phyloP scores from a whole-genome alignment of 2,329 filamentous ascomycete species.

The Aspergillus novoparasiticus region DNA sequence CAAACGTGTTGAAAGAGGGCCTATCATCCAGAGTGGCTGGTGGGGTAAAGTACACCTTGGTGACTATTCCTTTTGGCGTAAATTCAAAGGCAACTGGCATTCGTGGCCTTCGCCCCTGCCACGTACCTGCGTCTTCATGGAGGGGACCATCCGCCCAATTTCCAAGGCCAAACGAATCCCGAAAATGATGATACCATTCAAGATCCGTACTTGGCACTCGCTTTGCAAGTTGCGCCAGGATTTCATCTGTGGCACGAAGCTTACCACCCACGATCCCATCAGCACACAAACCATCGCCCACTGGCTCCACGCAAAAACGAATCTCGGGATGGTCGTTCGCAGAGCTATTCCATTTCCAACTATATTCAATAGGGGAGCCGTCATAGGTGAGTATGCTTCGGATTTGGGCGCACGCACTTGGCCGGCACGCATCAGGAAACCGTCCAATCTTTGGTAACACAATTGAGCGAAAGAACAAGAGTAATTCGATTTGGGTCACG shows the following conservation, averaged over 20 bases:
- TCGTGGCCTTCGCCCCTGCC: neutral
- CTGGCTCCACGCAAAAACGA: neutral
- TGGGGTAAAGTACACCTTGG: neutral
- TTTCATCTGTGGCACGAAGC: neutral
- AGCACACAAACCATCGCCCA: neutral
- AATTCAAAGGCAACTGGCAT: neutral
- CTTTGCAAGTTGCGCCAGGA: neutral
- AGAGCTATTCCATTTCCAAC: neutral
- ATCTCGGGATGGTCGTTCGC: neutral
- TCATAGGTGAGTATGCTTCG: neutral
- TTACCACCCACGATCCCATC: no score
- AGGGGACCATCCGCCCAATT: neutral
- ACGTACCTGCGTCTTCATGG: rapidly evolving
- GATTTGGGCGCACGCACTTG: no score
- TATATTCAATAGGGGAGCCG: neutral
- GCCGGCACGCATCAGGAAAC: no score
- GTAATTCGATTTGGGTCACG: neutral
- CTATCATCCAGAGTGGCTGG: neutral
- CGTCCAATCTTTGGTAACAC: neutral
- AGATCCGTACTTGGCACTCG: neutral
- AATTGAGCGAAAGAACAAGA: neutral
- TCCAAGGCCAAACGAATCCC: neutral
- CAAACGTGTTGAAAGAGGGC: no score
- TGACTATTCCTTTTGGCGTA: neutral
- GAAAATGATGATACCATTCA: neutral